A percentile compares a stretch with the other conserved stretches of the same genome.
phyloP scores from a whole-genome alignment of 2,329 filamentous ascomycete species.

The Trichoderma lentiforme region DNA sequence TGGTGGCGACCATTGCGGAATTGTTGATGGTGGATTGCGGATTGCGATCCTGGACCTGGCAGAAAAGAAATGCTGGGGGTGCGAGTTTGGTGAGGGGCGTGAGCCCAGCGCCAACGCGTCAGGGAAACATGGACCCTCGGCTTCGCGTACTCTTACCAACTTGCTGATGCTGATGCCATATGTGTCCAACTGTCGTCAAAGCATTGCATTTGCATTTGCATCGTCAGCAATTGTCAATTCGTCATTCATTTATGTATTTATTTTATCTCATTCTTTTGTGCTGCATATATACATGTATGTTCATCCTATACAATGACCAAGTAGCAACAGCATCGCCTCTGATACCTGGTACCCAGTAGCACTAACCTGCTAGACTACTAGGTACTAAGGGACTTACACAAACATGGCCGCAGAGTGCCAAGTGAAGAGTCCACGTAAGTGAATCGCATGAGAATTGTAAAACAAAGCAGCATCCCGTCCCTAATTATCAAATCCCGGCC shows the following conservation, averaged over 20 bases:
- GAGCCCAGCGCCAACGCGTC: constrained; percentile 11
- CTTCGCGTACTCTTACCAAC: too few species aligned
- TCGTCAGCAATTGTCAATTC: neutral
- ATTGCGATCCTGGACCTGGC: neutral
- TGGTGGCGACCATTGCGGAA: constrained; percentile 1
- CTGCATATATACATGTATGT: neutral
- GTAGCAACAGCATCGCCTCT: neutral
- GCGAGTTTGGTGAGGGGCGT: constrained; percentile 12
- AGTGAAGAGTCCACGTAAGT: neutral
- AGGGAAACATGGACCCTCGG: neutral
- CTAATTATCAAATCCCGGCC: neutral
- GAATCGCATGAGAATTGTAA: neutral
- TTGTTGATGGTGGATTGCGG: neutral
- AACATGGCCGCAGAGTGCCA: neutral
- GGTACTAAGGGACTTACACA: neutral
- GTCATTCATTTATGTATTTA: neutral
- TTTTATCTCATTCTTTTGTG: neutral
- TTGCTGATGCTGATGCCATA: neutral
- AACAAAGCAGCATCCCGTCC: neutral
- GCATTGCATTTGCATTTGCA: neutral
- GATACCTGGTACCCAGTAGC: neutral
- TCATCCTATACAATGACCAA: neutral
- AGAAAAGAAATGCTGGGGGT: neutral
- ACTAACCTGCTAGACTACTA: neutral
- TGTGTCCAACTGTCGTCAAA: neutral